Evolutionary conservation across 2,329 filamentous ascomycete genomes (phyloP).

Genomic region (Xylaria sp.): DNA sequence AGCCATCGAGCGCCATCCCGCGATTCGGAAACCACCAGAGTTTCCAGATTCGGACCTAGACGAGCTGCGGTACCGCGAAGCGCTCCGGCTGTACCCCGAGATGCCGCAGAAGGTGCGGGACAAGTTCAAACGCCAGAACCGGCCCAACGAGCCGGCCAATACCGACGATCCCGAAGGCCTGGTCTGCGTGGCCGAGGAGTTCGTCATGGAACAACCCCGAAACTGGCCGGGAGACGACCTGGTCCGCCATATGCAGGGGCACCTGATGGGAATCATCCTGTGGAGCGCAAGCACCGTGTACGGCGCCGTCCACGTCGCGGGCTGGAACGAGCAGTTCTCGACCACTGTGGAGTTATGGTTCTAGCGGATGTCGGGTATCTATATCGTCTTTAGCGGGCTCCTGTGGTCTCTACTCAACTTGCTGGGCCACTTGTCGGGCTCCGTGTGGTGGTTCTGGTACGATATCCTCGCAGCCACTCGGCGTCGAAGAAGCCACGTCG

Average conservation of each 20-base stretch:
- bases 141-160: constrained; percentile 1
- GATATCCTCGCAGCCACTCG: constrained; percentile 3
- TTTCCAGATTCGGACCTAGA: neutral
- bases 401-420: constrained; percentile 16
- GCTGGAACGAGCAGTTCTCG: constrained; percentile 35
- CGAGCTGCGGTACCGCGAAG: neutral
- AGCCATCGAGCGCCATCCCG: neutral
- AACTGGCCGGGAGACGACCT: constrained; percentile 15
- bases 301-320: constrained; percentile 26
- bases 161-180: no score
- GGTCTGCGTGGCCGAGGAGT: neutral
- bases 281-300: constrained; percentile 7
- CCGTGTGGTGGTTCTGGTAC: no score
- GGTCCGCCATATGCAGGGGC: constrained; percentile 8
- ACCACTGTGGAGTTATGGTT: constrained; percentile 25
- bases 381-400: constrained; percentile 21
- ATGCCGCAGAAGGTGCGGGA: constrained; percentile 1
- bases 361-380: constrained; percentile 26
- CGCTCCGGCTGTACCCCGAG: constrained; percentile 1
- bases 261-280: constrained; percentile 9
- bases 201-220: constrained; percentile 4
- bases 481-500: constrained; percentile 4
- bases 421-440: no score
- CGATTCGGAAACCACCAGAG: neutral
- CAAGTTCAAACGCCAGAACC: neutral